Conservation (phyloP, 768 basidiomycete species). For the Suillus lakei region DNA sequence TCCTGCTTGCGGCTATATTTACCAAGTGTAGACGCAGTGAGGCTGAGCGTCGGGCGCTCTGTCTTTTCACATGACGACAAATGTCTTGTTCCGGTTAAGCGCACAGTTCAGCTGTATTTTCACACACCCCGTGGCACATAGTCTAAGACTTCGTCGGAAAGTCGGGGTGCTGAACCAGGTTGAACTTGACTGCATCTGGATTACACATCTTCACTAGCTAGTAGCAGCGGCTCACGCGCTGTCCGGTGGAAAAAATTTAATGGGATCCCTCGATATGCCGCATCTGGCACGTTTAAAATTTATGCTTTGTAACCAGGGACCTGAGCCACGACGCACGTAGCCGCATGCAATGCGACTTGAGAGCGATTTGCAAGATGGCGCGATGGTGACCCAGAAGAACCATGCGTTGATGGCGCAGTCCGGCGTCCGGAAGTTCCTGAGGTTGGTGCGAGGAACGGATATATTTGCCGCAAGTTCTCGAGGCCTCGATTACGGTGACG, state of each 20-base stretch:
- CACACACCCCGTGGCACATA: neutral
- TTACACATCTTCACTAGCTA: too few relatives aligned
- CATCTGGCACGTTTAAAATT: neutral
- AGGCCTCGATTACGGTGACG: too few relatives aligned
- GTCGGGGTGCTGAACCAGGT: neutral
- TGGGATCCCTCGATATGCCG: neutral
- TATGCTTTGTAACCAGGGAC: neutral
- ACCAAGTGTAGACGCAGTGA: too few relatives aligned
- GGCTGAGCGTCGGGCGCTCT: too few relatives aligned
- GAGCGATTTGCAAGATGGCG: neutral
- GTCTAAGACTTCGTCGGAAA: neutral
- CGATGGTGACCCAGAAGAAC: neutral
- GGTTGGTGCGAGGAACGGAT: too few relatives aligned
- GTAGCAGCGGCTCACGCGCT: neutral
- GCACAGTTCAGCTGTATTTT: neutral
- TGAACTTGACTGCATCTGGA: too few relatives aligned
- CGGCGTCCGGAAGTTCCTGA: neutral
- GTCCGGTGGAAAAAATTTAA: neutral
- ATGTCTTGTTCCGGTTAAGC: neutral
- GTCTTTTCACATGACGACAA: neutral
- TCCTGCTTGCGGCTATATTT: neutral
- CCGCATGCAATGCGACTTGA: neutral
- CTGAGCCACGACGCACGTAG: neutral
- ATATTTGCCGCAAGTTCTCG: too few relatives aligned
- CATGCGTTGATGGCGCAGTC: neutral